Evolutionary conservation across 768 basidiomycete species (phyloP), one percentile per base, ranked within the genome.

Genomic region (Rhizopogon vinicolor): DNA sequence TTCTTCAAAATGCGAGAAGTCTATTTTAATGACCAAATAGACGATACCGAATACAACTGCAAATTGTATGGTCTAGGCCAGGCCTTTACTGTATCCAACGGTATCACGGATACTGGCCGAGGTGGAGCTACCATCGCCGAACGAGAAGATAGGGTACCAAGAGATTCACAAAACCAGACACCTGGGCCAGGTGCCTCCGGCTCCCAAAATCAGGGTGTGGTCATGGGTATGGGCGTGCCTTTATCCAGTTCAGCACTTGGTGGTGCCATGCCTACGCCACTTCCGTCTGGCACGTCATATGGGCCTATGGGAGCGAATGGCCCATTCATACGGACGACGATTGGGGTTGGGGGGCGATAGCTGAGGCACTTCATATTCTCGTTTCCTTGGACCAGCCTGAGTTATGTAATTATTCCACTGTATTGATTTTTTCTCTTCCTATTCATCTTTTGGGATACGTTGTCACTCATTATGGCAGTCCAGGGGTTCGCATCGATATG

Each of bases 1-100:
- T 98, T 98, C 74, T 98, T 98, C 87, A 91, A 94, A 71, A 91
- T 98, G 82, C 85, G 91, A 29, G 86, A 93, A 61, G 71, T 89
- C 14, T 98, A 94, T 74, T 99, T 99, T 75, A 83, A 87, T 58
- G 89, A 93, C 68, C 76, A 82, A n/a, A 80, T 97, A 51, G 92
- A 98, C 67, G 89, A 94, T 55, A 73, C 66, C 1, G 87, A 91
- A 65, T 91, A 86, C 69, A 89, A 86, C 55, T 89, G 88, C 52
- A 89, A 90, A 65, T 78, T 93, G 1, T 93, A 90, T 64, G 90
- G 90, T 0, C 82, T 93, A 40, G 90, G 90, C 3, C 85, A 87
- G 67, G 91, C 90, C 14, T 89, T 89, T 70, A 78, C 84, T 10
- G 72, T 76, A 18, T 73, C 79, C 22, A 89, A 89, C 58, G 87